A percentile compares a stretch with the other conserved stretches of the same genome.
Conservation (phyloP, 192 early-diverging fungal species). For the Diversispora epigaea region DNA sequence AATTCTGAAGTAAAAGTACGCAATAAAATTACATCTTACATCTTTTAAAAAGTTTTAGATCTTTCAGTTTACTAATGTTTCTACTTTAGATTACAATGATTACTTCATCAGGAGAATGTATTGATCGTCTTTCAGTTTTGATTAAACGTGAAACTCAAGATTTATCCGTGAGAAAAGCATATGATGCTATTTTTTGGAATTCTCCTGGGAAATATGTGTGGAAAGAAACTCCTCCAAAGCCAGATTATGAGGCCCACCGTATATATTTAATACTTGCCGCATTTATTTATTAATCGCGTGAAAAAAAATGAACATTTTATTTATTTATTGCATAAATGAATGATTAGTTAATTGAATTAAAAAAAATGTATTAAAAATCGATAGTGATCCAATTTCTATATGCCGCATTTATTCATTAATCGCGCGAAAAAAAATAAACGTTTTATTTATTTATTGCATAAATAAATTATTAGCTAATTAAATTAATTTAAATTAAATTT, state of each 20-base stretch:
- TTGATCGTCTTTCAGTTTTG: slow-evolving; percentile 90
- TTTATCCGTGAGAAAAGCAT: slow-evolving; percentile 71
- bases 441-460: no score
- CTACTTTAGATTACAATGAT: slow-evolving; percentile 67
- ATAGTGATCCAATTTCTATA: no score
- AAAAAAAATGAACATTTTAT: no score
- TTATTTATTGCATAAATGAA: no score
- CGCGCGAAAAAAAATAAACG: no score
- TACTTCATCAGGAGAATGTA: slow-evolving; percentile 67
- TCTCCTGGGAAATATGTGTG: slow-evolving; percentile 74
- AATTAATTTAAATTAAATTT: no score
- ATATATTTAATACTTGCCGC: no score
- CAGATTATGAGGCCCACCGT: slow-evolving; percentile 91
- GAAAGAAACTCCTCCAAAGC: slow-evolving; percentile 69
- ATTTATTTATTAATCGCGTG: no score
- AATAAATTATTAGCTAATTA: no score
- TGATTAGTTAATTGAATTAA: no score
- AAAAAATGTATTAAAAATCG: no score
- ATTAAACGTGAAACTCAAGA: slow-evolving; percentile 85
- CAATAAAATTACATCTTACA: not conserved
- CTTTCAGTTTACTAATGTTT: not conserved
- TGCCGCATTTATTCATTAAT: no score
- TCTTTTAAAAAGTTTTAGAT: not conserved
- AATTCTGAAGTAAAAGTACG: slow-evolving; percentile 81
- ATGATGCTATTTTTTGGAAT: slow-evolving; percentile 95